phyloP scores from a whole-genome alignment of 2,329 filamentous ascomycete genomes.

The Ophiognomonia clavigignenti-juglandacearum region DNA sequence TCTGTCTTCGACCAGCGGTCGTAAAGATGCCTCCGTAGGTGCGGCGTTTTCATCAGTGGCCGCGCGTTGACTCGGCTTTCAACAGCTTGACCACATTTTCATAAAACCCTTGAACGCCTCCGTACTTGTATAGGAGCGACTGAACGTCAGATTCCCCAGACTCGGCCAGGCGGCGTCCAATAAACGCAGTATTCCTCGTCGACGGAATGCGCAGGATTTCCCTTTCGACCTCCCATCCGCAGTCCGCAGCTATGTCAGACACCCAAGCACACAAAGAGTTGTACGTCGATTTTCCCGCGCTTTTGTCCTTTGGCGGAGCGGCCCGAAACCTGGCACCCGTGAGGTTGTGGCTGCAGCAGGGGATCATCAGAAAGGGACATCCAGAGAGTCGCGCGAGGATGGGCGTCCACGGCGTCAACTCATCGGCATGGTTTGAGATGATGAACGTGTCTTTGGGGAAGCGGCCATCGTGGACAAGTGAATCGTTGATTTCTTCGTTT shows the following conservation, averaged over 20 bases:
- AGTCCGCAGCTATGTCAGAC: slow-evolving; percentile 60
- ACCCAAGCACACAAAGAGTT: slow-evolving; percentile 80
- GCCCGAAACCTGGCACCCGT: slow-evolving; percentile 71
- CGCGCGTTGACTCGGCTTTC: slow-evolving; percentile 34
- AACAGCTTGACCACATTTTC: slow-evolving; percentile 60
- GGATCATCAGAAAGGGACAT: slow-evolving; percentile 85
- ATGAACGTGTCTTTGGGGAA: slow-evolving; percentile 80
- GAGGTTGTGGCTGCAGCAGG: slow-evolving; percentile 89
- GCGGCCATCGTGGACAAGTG: slow-evolving; percentile 49
- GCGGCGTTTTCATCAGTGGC: slow-evolving; percentile 30
- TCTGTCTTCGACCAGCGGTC: not conserved
- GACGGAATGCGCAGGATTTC: slow-evolving; percentile 89
- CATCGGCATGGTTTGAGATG: slow-evolving; percentile 94
- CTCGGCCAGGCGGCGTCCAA: slow-evolving; percentile 53
- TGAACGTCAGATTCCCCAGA: slow-evolving; percentile 33
- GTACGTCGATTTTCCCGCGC: slow-evolving; percentile 64
- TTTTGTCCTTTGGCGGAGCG: slow-evolving; percentile 45
- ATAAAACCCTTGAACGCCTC: slow-evolving; percentile 52
- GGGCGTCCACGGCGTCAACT: slow-evolving; percentile 94
- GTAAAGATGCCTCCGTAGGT: not conserved
- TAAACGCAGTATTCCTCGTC: slow-evolving; percentile 77
- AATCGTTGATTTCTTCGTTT: slow-evolving; percentile 17
- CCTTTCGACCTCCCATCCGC: slow-evolving; percentile 72
- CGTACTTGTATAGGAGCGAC: slow-evolving; percentile 44
- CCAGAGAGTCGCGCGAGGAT: slow-evolving; percentile 71